These are phyloP conservation scores for Penicillium nordicum DNA, from an alignment of 2,329 filamentous ascomycete species.

Conservation along the genomic window DNA sequence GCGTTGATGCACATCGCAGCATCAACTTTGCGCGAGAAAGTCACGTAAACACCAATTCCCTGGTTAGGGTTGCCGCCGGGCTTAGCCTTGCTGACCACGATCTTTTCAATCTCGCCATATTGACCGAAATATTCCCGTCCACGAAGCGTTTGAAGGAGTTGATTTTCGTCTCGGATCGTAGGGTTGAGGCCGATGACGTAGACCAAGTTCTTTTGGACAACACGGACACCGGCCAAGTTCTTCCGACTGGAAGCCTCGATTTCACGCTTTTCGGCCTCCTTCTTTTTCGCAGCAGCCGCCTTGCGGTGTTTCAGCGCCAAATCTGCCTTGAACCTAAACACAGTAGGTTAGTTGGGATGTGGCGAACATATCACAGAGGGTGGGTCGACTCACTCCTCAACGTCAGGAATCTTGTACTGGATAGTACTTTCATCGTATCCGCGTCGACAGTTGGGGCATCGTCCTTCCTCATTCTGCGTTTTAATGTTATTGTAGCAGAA, in stretches of 20 bases:
- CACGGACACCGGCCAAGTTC: conserved; percentile 88
- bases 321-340: conserved; percentile 48
- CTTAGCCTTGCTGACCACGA: conserved; percentile 95
- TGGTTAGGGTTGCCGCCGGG: conserved; percentile 67
- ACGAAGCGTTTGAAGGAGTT: conserved; percentile 79
- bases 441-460: conserved; percentile 94
- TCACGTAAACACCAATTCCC: conserved; percentile 97
- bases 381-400: conserved; percentile 74
- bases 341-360: conserved; percentile 22
- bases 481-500: conserved; percentile 99
- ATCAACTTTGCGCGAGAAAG: conserved; percentile 87
- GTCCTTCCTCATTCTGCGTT: conserved; percentile 86
- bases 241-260: conserved; percentile 94
- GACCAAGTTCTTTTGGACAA: conserved; percentile 97
- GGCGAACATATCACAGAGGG: neutral
- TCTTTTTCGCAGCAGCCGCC: conserved; percentile 83
- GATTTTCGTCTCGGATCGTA: conserved; percentile 83
- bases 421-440: conserved; percentile 97
- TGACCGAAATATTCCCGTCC: conserved; percentile 95
- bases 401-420: conserved; percentile 90
- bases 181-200: conserved; percentile 95
- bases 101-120: conserved; percentile 97
- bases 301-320: conserved; percentile 74
- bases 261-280: conserved; percentile 93
- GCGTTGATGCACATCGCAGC: conserved; percentile 85